A percentile compares a stretch with the other conserved stretches of the same genome.
These are phyloP conservation scores for Dispira simplex DNA, from an alignment of 192 early-diverging fungal species.

Conservation along the genomic window DNA sequence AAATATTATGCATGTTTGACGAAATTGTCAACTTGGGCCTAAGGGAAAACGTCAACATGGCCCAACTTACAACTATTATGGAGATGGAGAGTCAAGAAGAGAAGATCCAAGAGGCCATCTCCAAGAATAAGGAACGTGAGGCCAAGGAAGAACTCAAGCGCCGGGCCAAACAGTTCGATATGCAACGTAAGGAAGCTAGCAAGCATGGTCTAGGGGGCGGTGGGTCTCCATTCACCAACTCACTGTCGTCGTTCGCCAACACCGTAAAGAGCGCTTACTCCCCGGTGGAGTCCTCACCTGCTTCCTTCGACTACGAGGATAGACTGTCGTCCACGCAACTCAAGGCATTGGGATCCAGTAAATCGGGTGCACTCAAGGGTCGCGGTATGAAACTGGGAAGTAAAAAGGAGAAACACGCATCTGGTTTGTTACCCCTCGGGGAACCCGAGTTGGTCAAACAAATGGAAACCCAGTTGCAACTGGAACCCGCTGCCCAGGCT, in stretches of 20 bases:
- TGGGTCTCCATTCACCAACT: conserved; percentile 16
- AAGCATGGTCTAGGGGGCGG: conserved; percentile 28
- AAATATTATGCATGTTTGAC: conserved; percentile 85
- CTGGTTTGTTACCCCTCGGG: conserved; percentile 3
- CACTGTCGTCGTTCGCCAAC: conserved; percentile 13
- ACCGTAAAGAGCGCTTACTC: conserved; percentile 17
- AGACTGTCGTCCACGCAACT: not conserved
- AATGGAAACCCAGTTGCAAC: conserved; percentile 12
- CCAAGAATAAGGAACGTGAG: conserved; percentile 89
- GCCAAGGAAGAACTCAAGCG: conserved; percentile 94
- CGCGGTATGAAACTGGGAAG: conserved; percentile 93
- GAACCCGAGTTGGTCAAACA: conserved; percentile 4
- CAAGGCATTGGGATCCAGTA: conserved; percentile 12
- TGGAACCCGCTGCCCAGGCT: conserved; percentile 9
- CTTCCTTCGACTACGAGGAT: not conserved
- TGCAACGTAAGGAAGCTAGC: conserved; percentile 68
- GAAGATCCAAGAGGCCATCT: conserved; percentile 90
- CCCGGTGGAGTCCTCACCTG: conserved; percentile 1
- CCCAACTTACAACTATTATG: conserved; percentile 82
- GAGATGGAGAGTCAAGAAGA: conserved; percentile 99
- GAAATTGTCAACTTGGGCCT: conserved; percentile 87
- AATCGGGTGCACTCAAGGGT: conserved; percentile 29
- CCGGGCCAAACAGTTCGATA: conserved; percentile 78
- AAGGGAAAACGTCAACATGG: conserved; percentile 80
- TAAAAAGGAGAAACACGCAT: conserved; percentile 29